phyloP scores from a whole-genome alignment of 192 early-diverging fungal genomes.

The Rhizoclosmatium sp. region DNA sequence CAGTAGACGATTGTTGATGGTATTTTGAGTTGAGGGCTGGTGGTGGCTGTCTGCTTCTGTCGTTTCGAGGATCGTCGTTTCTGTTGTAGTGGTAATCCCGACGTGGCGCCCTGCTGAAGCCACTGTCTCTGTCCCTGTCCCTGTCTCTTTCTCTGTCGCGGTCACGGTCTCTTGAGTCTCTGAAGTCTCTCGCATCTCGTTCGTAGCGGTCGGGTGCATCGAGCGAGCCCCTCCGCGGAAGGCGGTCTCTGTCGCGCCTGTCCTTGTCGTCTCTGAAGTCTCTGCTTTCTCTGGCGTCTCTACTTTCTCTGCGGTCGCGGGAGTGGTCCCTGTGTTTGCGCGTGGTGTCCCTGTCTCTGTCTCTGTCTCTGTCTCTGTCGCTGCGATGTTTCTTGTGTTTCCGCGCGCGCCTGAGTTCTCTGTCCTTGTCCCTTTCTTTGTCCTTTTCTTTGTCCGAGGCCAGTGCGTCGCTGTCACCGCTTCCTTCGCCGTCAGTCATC shows the following conservation, averaged over 20 bases:
- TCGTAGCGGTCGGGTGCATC: not conserved
- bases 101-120: not conserved
- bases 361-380: not conserved
- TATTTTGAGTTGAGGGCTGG: not conserved
- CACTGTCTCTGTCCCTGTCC: not conserved
- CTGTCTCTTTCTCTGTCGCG: not conserved
- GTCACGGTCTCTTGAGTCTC: not conserved
- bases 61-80: not conserved
- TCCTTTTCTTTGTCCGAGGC: not conserved
- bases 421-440: not conserved
- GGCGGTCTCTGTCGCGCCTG: not conserved
- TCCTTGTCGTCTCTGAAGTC: conserved; percentile 3
- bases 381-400: not conserved
- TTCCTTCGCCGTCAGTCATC: not conserved
- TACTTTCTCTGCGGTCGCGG: not conserved
- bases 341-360: not conserved
- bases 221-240: not conserved
- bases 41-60: not conserved
- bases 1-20: not conserved
- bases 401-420: not conserved
- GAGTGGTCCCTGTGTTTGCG: not conserved
- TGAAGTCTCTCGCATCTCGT: not conserved
- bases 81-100: not conserved
- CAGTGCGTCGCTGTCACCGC: not conserved
- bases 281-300: conserved; percentile 1